Evolutionary conservation across 352 stramenopile species (phyloP).

Genomic region (Pythium dissotocum): DNA sequence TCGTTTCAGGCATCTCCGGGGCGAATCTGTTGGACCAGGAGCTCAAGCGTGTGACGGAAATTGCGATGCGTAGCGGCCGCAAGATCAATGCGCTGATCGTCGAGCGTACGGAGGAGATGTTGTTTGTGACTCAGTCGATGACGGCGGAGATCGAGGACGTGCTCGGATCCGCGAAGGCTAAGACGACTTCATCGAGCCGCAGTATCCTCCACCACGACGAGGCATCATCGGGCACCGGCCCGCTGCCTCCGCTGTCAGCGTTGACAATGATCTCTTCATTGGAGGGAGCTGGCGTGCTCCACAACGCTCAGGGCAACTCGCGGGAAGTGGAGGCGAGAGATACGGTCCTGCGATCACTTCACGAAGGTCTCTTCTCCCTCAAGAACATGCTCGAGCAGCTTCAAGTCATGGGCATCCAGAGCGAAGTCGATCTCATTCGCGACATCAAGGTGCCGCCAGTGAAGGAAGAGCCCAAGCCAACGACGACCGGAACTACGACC

Average conservation of each 20-base stretch:
- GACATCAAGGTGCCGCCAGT: slow-evolving; percentile 62
- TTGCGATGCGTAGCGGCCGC: slow-evolving; percentile 65
- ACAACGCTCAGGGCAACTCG: neutral
- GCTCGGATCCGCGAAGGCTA: slow-evolving; percentile 10
- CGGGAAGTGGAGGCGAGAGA: slow-evolving; percentile 36
- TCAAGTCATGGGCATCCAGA: slow-evolving; percentile 79
- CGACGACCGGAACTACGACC: slow-evolving; percentile 8
- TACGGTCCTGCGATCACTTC: slow-evolving; percentile 50
- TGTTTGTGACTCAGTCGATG: slow-evolving; percentile 58
- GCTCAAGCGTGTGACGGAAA: slow-evolving; percentile 66
- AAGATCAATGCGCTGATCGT: slow-evolving; percentile 77
- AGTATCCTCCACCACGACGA: slow-evolving; percentile 31
- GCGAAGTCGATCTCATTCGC: slow-evolving; percentile 82
- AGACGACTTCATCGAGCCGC: neutral
- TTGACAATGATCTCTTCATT: slow-evolving; percentile 39
- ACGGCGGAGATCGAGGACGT: slow-evolving; percentile 45
- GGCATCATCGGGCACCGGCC: slow-evolving; percentile 28
- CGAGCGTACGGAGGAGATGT: slow-evolving; percentile 78
- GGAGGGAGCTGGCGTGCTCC: slow-evolving; percentile 21
- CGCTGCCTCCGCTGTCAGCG: slow-evolving; percentile 30
- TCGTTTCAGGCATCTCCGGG: neutral
- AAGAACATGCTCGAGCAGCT: slow-evolving; percentile 79
- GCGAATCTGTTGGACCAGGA: slow-evolving; percentile 37
- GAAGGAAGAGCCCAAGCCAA: slow-evolving; percentile 54
- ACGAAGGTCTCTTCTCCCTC: slow-evolving; percentile 59